A percentile compares a stretch with the other conserved stretches of the same genome.
These are phyloP conservation scores for Suillus variegatus DNA, from an alignment of 768 basidiomycete genomes.

Conservation along the genomic window DNA sequence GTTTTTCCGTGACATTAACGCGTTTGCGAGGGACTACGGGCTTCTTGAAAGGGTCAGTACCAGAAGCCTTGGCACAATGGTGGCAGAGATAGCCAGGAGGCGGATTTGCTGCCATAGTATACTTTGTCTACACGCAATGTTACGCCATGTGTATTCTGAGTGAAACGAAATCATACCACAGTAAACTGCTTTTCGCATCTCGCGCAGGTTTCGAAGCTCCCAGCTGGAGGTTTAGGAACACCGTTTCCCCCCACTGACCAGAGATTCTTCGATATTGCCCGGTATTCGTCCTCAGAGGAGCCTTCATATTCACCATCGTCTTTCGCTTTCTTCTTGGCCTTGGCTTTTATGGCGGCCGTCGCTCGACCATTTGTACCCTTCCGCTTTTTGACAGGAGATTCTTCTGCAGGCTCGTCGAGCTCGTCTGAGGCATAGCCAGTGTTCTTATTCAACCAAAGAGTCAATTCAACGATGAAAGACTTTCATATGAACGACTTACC, in stretches of 20 bases:
- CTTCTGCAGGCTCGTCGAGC: conserved; percentile 59
- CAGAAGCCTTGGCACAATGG: conserved; percentile 75
- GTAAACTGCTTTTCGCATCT: conserved; percentile 85
- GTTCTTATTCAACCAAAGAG: conserved; percentile 12
- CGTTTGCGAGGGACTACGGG: conserved; percentile 60
- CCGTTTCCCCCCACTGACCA: conserved; percentile 34
- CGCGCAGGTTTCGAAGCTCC: conserved; percentile 80
- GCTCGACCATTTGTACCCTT: conserved; percentile 48
- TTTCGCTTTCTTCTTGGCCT: conserved; percentile 42
- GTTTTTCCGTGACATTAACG: conserved; percentile 63
- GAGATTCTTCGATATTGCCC: conserved; percentile 56
- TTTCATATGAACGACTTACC: conserved; percentile 13
- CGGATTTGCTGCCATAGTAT: conserved; percentile 74
- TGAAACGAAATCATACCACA: conserved; percentile 53
- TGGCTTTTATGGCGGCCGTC: conserved; percentile 39
- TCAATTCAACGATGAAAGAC: conserved; percentile 4
- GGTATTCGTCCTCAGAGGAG: conserved; percentile 68
- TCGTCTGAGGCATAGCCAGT: conserved; percentile 72
- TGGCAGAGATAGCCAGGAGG: conserved; percentile 84
- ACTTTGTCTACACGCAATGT: conserved; percentile 62
- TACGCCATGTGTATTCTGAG: not conserved
- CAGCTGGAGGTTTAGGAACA: conserved; percentile 61
- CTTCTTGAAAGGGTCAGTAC: conserved; percentile 87
- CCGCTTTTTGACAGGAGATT: conserved; percentile 52
- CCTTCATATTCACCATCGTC: conserved; percentile 50